Percentiles rank a stretch among this genome's conserved stretches.
phyloP scores from a whole-genome alignment of 2,329 filamentous ascomycete genomes.

The Periconia sp. region DNA sequence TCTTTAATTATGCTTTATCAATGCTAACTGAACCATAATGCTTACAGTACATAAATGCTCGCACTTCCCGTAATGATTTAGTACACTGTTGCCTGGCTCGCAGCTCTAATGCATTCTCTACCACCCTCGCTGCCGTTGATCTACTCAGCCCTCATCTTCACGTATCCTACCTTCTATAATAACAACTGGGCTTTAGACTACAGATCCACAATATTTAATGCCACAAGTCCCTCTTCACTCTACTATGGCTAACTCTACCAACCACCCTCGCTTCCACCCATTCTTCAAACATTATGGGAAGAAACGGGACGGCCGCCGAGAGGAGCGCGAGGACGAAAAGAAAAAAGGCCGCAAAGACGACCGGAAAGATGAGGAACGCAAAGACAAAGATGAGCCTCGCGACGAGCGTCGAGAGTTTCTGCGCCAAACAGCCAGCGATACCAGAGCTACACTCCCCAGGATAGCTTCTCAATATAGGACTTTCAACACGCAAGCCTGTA shows the following conservation, averaged over 20 bases:
- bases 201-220: too few species aligned
- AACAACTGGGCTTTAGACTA: too few species aligned
- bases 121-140: too few species aligned
- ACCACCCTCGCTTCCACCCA: background rate
- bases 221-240: too few species aligned
- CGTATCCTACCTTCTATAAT: too few species aligned
- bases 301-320: background rate
- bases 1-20: too few species aligned
- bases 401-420: constrained; percentile 18
- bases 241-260: background rate
- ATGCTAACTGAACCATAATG: too few species aligned
- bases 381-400: background rate
- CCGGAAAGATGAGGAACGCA: background rate
- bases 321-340: background rate
- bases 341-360: background rate
- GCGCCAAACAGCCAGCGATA: constrained; percentile 27
- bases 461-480: constrained; percentile 19
- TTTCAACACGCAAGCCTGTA: constrained; percentile 21
- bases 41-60: too few species aligned
- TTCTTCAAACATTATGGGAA: background rate
- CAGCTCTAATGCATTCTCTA: too few species aligned
- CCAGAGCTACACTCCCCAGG: constrained; percentile 22
- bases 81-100: background rate
- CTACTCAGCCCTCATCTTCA: too few species aligned
- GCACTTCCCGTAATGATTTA: background rate